Conservation (phyloP, 108 stramenopile species). For the Cylindrotheca fusiformis region DNA sequence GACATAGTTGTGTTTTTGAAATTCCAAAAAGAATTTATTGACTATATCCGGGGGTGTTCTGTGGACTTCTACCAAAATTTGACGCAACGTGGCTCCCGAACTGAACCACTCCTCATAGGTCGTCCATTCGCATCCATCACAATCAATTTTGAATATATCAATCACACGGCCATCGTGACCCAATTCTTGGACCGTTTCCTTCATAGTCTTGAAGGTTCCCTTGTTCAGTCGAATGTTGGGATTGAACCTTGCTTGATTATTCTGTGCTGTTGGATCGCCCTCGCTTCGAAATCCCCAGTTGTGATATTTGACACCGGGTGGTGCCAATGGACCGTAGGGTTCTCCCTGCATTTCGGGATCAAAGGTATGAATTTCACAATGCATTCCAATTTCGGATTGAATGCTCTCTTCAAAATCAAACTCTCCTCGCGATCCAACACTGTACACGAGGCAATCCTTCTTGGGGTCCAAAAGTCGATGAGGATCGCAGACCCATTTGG, state of each 20-base stretch:
- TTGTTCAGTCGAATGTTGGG: not conserved
- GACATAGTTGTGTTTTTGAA: conserved; percentile 33
- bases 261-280: not conserved
- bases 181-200: conserved; percentile 29
- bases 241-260: not conserved
- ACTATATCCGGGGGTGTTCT: conserved; percentile 1
- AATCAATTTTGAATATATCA: conserved; percentile 57
- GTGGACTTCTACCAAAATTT: conserved; percentile 56
- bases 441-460: conserved; percentile 44
- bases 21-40: conserved; percentile 28
- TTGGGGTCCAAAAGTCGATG: conserved; percentile 29
- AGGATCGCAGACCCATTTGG: conserved; percentile 67
- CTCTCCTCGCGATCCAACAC: conserved; percentile 44
- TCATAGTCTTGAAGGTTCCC: conserved; percentile 30
- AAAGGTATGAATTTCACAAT: conserved; percentile 63
- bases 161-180: conserved; percentile 32
- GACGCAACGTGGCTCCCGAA: conserved; percentile 17
- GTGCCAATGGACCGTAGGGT: not conserved
- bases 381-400: conserved; percentile 30
- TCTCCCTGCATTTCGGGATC: conserved; percentile 18
- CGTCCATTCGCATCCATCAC: conserved; percentile 44
- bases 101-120: conserved; percentile 40
- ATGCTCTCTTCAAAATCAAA: conserved; percentile 25
- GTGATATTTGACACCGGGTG: conserved; percentile 16
- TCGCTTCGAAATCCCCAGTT: conserved; percentile 31